Base-by-base conservation (phyloP, 148 eudicot genomes). In the Polygonum aviculare region DNA sequence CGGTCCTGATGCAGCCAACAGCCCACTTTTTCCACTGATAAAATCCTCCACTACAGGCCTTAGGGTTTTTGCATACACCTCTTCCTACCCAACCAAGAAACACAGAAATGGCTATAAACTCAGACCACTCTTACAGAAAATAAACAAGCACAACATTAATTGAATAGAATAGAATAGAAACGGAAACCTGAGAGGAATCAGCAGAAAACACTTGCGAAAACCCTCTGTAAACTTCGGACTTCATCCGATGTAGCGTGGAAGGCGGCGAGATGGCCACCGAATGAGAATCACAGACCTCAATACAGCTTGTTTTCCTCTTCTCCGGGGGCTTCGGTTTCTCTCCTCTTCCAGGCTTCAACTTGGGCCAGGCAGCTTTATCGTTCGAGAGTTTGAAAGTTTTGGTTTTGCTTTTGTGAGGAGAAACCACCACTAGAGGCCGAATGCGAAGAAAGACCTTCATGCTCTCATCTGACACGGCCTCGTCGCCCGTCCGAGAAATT, bases 1-100 rank as follows among this genome's bases (percentile, higher is more conserved):
- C 2, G 98, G 97, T 33, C 98, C 98, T 70, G 92, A 57, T 12
- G 98, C 96, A 45, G 92, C 96, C 81, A 94, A 78, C 80, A 92
- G 84, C n/a, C 93, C 91, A 44, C 93, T 89, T 78, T 75, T 92
- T 12, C 97, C 97, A 35, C 72, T 79, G 0, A 91, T 73, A 74
- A 94, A 92, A 39, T 92, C 96, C 10, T 90, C 90, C 5, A 94
- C 96, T 49, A 90, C 39, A 0, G 93, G 97, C 26, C 79, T 82
- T 85, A 94, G 83, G 86, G 92, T 82, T 73, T 81, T 84, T 7
- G 85, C 88, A 79, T 85, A 94, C 47, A 92, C 93, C 55, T 89
- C 97, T 71, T 74, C 88, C 98, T 94, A 74, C 74, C 71, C 1
- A 67, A 40, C 8, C n/a, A 10, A 16, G 50, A 7, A 50, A 1